Base-by-base conservation (phyloP, 305 asterid genomes). In the Ilex paraguariensis region DNA sequence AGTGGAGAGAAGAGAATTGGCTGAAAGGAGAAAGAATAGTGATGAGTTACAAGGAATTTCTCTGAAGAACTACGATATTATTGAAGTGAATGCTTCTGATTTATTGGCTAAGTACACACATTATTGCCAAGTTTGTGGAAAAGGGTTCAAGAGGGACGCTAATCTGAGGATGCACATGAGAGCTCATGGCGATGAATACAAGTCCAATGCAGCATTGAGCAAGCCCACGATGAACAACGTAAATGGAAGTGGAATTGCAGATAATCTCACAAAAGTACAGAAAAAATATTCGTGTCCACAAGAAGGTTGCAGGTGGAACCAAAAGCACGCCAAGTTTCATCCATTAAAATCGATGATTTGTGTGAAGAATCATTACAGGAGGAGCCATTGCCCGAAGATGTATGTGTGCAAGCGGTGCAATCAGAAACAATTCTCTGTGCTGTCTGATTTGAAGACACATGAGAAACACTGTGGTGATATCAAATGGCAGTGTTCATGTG, bases 101-200 rank as follows among this genome's bases (percentile, higher is more conserved):
- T 33, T 91, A 57, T 66, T 91, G 49, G 97, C 97, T 0, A 88
- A 88, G 64, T 88, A 91, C 74, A 86, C 93, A 0, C 96, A 91
- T 58, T 85, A 86, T 68, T 91, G 97, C 65, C 86, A 79, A 16
- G 83, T 88, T 10, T 91, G 97, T 63, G 88, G 95, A 6, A 91
- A 91, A 70, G 97, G 97, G 54, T 91, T 91, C 66, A 91, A 88
- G 72, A 78, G 97, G 10, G 97, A 91, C 77, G 97, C 97, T 1
- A 91, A 91, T 70, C 75, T 91, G 50, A 71, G 97, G 56, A 88
- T 91, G 97, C 97, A 91, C 66, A 91, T 91, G 97, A 72, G 97
- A 65, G 97, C 97, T 31, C 97, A 91, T 66, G 97, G 97, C 49
- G 95, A 91, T 40, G 88, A 82, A 69, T 88, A 84, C 75, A 91